These are phyloP conservation scores for Taxillus chinensis DNA, from an alignment of 164 flowering plant species.

Conservation along the genomic window DNA sequence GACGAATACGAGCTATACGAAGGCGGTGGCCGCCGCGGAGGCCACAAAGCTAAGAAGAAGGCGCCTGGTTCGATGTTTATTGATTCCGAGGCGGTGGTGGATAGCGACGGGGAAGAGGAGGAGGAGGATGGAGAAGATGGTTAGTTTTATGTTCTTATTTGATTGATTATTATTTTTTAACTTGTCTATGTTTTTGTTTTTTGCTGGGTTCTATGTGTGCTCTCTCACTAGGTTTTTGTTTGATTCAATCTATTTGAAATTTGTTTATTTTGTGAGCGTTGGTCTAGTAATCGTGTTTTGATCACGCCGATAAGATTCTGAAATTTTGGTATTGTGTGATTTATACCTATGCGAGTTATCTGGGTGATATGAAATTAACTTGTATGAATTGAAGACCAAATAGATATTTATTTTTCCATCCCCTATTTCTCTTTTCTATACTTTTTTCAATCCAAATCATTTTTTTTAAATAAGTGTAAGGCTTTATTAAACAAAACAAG, in stretches of 20 bases:
- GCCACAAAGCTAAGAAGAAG: constrained; percentile 15
- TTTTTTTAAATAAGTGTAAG: no score
- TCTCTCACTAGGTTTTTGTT: background rate
- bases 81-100: constrained; percentile 47
- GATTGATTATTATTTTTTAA: background rate
- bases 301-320: no score
- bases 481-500: no score
- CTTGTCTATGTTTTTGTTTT: background rate
- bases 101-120: constrained; percentile 52
- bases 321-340: no score
- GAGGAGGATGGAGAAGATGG: constrained; percentile 60
- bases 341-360: no score
- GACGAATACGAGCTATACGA: constrained; percentile 2
- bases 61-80: constrained; percentile 28
- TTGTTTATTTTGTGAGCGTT: no score
- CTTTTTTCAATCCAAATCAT: no score
- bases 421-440: no score
- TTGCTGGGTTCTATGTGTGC: background rate
- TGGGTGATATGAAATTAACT: no score
- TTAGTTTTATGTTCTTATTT: constrained; percentile 7
- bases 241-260: no score
- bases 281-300: background rate
- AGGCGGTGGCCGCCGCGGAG: background rate
- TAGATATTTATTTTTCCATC: no score
- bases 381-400: no score